Evolutionary conservation across 345 rosid genomes (phyloP), one percentile per base, ranked within the genome.

Genomic region (Lepidium didymum): DNA sequence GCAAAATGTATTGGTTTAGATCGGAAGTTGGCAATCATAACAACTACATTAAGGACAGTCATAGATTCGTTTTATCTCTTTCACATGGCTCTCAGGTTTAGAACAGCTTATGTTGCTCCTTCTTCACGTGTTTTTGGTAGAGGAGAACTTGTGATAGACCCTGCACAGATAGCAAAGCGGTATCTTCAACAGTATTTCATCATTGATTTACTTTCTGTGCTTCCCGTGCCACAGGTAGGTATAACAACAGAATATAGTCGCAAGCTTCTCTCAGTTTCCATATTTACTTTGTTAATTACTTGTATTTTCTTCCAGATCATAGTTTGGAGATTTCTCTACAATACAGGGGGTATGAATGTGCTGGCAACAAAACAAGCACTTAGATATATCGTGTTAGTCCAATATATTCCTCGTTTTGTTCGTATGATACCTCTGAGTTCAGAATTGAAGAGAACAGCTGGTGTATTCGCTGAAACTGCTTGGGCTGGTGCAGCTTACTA

Each of bases 401-500:
- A 94, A 4, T 94, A 86, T 46, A 68, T 85, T 18, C 94, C 96
- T 9, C 81, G 99, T 45, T 85, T 83, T 70, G 66, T 85, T 65
- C 91, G 99, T 38, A 79, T 90, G 62, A 8, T 79, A 14, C 97
- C 99, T 11, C 43, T 94, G 37, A 85, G 87, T 58, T 82, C 96
- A 54, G 99, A 94, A 73, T 58, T 94, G 64, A 94, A 89, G 78
- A 89, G 99, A 75, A 91, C 99, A 21, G 80, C 96, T 0, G 97
- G 99, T 6, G 97, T 94, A 34, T 87, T 94, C 62, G 97, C 96
- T 45, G 95, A 94, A 81, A 88, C 97, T 42, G 96, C 96, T 10
- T 91, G 97, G 99, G 96, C 97, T 5, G 99, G 99, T 77, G 99
- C 99, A 78, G 99, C 88, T 33, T 91, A 79, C 69, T 91, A 94